Evolutionary conservation across 768 basidiomycete genomes (phyloP).

Genomic region (Boletus pseudo-olivaceus): DNA sequence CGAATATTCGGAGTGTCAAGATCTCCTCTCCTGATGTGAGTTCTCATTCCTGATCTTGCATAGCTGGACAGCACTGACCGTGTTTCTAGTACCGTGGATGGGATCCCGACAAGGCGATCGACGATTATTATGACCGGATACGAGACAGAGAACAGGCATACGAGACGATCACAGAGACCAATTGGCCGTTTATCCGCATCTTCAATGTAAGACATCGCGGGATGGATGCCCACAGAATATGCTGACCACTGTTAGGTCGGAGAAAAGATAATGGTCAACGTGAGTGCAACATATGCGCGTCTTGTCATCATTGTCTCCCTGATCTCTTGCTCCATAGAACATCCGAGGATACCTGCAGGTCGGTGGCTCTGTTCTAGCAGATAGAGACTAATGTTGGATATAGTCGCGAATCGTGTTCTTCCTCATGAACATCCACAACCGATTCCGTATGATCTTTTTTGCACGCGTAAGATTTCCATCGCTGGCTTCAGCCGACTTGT

Average conservation of each 20-base stretch:
- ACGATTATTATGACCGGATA: conserved; percentile 91
- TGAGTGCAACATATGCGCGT: conserved; percentile 33
- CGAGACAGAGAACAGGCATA: conserved; percentile 82
- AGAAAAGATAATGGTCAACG: conserved; percentile 94
- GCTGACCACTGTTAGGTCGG: conserved; percentile 58
- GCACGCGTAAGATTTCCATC: conserved; percentile 62
- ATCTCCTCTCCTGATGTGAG: conserved; percentile 96
- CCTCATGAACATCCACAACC: conserved; percentile 98
- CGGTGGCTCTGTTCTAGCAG: conserved; percentile 7
- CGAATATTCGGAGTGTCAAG: conserved; percentile 94
- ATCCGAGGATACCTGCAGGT: conserved; percentile 89
- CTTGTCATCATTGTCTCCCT: neutral
- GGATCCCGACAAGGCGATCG: conserved; percentile 88
- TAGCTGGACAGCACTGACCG: neutral
- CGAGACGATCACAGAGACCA: conserved; percentile 86
- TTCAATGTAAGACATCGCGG: conserved; percentile 59
- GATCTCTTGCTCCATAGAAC: conserved; percentile 42
- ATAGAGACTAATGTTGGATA: conserved; percentile 4
- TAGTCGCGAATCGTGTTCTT: conserved; percentile 97
- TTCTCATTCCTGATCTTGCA: conserved; percentile 12
- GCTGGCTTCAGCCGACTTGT: neutral
- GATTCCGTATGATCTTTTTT: conserved; percentile 91
- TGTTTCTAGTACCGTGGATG: conserved; percentile 76
- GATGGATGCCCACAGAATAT: neutral
- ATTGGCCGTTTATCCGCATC: conserved; percentile 92